A percentile compares a stretch with the other conserved stretches of the same genome.
phyloP scores from a whole-genome alignment of 306 rosid species.

The Trifolium fragiferum region DNA sequence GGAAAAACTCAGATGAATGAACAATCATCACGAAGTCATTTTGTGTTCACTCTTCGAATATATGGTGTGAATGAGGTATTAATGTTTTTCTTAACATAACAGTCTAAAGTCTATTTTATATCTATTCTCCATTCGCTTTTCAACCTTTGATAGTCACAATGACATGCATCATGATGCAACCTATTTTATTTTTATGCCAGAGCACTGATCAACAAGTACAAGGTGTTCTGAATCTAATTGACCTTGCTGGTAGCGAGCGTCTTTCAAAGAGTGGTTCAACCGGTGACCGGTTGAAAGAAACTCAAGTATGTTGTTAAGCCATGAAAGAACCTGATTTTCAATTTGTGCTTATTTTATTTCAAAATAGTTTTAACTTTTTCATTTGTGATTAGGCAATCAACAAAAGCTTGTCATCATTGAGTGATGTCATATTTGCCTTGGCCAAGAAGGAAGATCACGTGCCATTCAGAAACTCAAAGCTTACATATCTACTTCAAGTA shows the following conservation, averaged over 20 bases:
- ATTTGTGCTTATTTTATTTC: conserved; percentile 24
- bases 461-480: conserved; percentile 96
- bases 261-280: conserved; percentile 97
- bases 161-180: conserved; percentile 16
- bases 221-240: conserved; percentile 91
- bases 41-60: conserved; percentile 94
- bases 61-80: conserved; percentile 92
- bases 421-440: conserved; percentile 93
- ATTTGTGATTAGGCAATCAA: conserved; percentile 76
- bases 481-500: conserved; percentile 98
- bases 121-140: conserved; percentile 11
- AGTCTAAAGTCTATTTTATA: conserved; percentile 13
- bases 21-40: conserved; percentile 96
- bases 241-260: conserved; percentile 99
- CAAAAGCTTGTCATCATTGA: conserved; percentile 84
- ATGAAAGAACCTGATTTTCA: neutral
- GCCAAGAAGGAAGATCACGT: conserved; percentile 98
- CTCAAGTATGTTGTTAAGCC: conserved; percentile 69
- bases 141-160: neutral
- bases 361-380: conserved; percentile 22
- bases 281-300: conserved; percentile 91
- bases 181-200: conserved; percentile 48
- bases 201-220: conserved; percentile 98
- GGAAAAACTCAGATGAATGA: conserved; percentile 99
- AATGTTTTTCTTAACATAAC: conserved; percentile 30